phyloP scores from a whole-genome alignment of 176 grass and related monocot genomes.

The Carex scoparia region DNA sequence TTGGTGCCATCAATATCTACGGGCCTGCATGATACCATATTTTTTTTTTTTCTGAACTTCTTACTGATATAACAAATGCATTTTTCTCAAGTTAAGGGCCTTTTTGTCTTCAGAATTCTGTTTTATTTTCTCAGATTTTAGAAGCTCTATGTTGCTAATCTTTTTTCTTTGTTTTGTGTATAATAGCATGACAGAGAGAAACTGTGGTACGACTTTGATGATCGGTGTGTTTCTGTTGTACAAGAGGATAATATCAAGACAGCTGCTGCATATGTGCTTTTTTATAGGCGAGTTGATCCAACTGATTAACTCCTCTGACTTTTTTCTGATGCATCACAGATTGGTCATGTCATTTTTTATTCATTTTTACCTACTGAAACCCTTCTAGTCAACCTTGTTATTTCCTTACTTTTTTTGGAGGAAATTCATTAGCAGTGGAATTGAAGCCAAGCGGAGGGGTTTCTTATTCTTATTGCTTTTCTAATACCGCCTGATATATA shows the following conservation, averaged over 20 bases:
- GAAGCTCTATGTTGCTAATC: not conserved
- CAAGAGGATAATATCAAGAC: slow-evolving; percentile 67
- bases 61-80: not conserved
- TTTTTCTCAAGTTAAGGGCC: not conserved
- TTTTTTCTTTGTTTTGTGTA: slow-evolving; percentile 29
- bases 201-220: slow-evolving; percentile 89
- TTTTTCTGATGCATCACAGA: not conserved
- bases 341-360: slow-evolving; percentile 9
- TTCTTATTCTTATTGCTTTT: slow-evolving; percentile 8
- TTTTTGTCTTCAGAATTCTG: not conserved
- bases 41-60: not conserved
- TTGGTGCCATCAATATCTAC: not conserved
- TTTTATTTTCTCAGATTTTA: not conserved
- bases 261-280: slow-evolving; percentile 82
- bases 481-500: slow-evolving; percentile 8
- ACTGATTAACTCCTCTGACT: slow-evolving; percentile 10
- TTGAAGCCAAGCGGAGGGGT: not conserved
- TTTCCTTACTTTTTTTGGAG: slow-evolving; percentile 13
- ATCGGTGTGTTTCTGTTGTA: slow-evolving; percentile 51
- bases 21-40: not conserved
- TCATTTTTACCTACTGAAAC: slow-evolving; percentile 13
- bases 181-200: slow-evolving; percentile 66
- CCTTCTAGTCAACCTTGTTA: slow-evolving; percentile 6
- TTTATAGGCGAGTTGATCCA: slow-evolving; percentile 52
- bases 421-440: not conserved